These are phyloP conservation scores for Verticillium zaregamsianum DNA, from an alignment of 2,329 filamentous ascomycete genomes.

Conservation along the genomic window DNA sequence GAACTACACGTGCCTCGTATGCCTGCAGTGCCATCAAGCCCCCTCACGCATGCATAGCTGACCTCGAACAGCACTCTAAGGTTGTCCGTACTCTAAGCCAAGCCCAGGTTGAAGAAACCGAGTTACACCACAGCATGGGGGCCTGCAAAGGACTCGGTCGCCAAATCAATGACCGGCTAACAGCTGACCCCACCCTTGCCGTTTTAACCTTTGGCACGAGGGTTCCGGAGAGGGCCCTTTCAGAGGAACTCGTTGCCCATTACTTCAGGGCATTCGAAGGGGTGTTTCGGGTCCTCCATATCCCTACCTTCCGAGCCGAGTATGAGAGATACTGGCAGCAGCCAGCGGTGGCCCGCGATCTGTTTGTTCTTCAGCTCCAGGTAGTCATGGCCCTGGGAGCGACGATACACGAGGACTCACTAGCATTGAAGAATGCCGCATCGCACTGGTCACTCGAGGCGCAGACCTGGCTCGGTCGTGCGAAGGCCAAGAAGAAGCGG, in stretches of 20 bases:
- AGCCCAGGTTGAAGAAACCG: conserved; percentile 17
- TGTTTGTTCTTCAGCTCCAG: conserved; percentile 48
- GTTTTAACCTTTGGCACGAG: conserved; percentile 31
- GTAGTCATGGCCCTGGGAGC: conserved; percentile 48
- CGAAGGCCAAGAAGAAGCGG: conserved; percentile 38
- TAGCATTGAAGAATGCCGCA: conserved; percentile 34
- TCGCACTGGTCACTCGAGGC: conserved; percentile 48
- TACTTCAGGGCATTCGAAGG: conserved; percentile 54
- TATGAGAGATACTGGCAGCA: conserved; percentile 46
- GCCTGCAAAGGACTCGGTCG: conserved; percentile 34
- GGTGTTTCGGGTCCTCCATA: conserved; percentile 51
- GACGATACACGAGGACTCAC: conserved; percentile 38
- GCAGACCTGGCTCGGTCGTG: conserved; percentile 42
- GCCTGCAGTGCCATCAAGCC: conserved; percentile 7
- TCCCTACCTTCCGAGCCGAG: conserved; percentile 50
- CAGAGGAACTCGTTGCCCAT: conserved; percentile 44
- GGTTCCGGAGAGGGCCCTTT: conserved; percentile 32
- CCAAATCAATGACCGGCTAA: conserved; percentile 33
- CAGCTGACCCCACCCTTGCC: conserved; percentile 22
- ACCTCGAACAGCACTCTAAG: neutral
- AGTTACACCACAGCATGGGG: neutral
- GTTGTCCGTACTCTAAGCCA: conserved; percentile 21
- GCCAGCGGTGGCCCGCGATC: conserved; percentile 29
- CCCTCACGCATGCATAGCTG: neutral
- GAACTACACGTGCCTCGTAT: conserved; percentile 35